Conservation (phyloP, 306 rosid genomes). For the Phaseolus lunatus region DNA sequence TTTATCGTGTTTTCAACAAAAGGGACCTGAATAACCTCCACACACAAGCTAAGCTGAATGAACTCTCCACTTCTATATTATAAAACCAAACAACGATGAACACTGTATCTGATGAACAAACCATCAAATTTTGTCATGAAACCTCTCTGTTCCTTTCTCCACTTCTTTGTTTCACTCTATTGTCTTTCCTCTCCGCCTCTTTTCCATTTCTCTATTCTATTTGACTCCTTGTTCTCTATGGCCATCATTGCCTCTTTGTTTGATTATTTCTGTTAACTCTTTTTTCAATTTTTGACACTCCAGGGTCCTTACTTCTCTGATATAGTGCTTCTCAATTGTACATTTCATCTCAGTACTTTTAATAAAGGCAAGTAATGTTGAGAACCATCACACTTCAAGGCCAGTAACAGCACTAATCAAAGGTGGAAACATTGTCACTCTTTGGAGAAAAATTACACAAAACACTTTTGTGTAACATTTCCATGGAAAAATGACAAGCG, state of each 20-base stretch:
- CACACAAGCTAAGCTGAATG: no score
- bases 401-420: neutral
- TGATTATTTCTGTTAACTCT: neutral
- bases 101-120: neutral
- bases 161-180: neutral
- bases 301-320: neutral
- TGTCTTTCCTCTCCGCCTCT: neutral
- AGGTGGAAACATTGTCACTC: neutral
- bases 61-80: neutral
- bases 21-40: no score
- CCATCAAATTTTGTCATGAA: neutral
- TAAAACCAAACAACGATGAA: neutral
- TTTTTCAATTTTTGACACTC: neutral
- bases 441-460: neutral
- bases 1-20: no score
- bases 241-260: neutral
- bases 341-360: neutral
- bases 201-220: neutral
- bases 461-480: neutral
- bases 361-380: neutral
- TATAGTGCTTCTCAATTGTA: neutral
- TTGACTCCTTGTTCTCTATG: neutral
- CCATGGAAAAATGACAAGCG: neutral
- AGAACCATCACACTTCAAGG: neutral
- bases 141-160: neutral